Conservation (phyloP, 1,284 basidiomycete species). For the Tilletia setariae region DNA sequence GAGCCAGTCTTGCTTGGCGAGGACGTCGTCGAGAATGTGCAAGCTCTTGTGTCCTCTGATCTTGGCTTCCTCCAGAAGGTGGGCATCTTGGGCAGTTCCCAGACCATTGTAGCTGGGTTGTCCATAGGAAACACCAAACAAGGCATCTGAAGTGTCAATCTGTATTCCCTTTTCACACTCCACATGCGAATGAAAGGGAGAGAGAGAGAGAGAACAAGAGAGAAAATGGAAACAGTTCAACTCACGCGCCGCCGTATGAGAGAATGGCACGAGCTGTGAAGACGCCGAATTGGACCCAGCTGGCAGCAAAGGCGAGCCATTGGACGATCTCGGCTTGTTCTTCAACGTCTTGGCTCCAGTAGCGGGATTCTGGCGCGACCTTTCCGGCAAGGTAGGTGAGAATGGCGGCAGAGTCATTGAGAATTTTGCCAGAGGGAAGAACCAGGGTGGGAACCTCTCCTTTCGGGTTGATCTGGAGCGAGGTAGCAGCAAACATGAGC, state of each 20-base stretch:
- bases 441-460: conserved; percentile 5
- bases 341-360: not conserved
- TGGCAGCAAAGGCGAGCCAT: conserved; percentile 17
- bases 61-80: conserved; percentile 15
- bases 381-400: conserved; percentile 10
- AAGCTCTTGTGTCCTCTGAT: conserved; percentile 14
- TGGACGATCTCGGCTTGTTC: conserved; percentile 17
- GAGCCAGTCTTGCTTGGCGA: conserved; percentile 14
- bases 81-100: conserved; percentile 14
- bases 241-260: conserved; percentile 14
- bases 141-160: no score
- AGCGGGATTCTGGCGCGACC: not conserved
- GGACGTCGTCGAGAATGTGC: conserved; percentile 7
- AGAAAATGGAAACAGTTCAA: not conserved
- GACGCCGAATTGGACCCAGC: conserved; percentile 20
- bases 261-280: conserved; percentile 18
- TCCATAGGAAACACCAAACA: no score
- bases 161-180: no score
- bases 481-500: no score
- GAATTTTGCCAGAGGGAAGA: no score
- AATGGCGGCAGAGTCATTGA: conserved; percentile 14
- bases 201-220: no score
- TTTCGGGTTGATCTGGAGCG: conserved; percentile 1
- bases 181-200: no score
- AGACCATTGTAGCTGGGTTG: conserved; percentile 17